Percentiles rank a stretch among this genome's conserved stretches.
Evolutionary conservation across 73 alveolate genomes (phyloP).

Genomic region (Durusdinium trenchii): DNA sequence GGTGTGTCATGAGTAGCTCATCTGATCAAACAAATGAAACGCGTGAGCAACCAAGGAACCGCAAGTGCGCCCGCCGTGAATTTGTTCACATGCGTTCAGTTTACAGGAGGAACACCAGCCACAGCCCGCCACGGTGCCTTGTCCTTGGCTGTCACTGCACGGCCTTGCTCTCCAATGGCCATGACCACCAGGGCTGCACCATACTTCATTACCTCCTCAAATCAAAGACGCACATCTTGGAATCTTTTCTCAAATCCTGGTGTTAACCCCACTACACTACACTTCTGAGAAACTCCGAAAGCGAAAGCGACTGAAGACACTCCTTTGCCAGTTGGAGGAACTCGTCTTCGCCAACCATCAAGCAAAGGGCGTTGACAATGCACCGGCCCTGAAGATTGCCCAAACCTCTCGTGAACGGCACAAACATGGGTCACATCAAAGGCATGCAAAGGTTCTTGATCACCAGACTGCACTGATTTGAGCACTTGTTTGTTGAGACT

Average conservation of each 20-base stretch:
- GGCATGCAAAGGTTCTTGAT: background rate
- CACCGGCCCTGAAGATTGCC: slow-evolving; percentile 76
- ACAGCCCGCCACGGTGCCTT: background rate
- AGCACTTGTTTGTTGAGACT: too few species aligned
- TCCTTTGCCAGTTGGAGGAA: slow-evolving; percentile 75
- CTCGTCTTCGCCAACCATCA: slow-evolving; percentile 93
- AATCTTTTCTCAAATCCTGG: background rate
- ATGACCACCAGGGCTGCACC: slow-evolving; percentile 82
- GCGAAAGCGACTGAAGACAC: background rate
- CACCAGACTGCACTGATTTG: too few species aligned
- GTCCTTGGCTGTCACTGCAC: slow-evolving; percentile 83
- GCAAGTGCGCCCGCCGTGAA: too few species aligned
- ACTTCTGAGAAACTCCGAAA: background rate
- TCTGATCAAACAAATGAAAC: too few species aligned
- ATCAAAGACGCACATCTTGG: background rate
- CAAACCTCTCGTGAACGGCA: slow-evolving; percentile 36
- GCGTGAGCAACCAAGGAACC: too few species aligned
- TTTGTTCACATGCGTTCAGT: too few species aligned
- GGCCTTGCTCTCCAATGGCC: slow-evolving; percentile 89
- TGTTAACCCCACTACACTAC: background rate
- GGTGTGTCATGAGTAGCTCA: too few species aligned
- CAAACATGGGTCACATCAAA: too few species aligned
- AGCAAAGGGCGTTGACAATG: slow-evolving; percentile 72
- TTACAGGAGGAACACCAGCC: background rate
- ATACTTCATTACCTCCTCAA: slow-evolving; percentile 81